phyloP scores from a whole-genome alignment of 1,284 basidiomycete genomes.

The Kwoniella shivajii region DNA sequence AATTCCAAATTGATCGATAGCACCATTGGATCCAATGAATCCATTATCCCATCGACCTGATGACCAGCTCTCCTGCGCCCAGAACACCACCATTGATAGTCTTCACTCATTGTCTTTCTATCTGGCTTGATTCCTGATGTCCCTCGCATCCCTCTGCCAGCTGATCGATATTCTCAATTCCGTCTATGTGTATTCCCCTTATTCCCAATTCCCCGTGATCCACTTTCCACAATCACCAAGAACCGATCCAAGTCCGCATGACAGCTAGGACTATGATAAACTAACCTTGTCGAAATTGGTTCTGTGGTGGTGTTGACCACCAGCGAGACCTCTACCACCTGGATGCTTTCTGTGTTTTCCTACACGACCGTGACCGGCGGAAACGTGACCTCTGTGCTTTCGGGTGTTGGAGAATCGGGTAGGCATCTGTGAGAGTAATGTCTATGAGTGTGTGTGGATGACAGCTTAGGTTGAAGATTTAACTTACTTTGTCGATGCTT shows the following conservation, averaged over 20 bases:
- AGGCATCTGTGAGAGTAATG: slow-evolving; percentile 66
- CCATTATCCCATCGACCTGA: neutral
- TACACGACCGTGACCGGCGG: slow-evolving; percentile 98
- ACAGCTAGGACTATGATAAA: no score
- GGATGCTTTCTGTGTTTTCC: slow-evolving; percentile 99
- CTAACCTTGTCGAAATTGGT: slow-evolving; percentile 59
- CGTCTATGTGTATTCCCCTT: neutral
- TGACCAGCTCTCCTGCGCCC: neutral
- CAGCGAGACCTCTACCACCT: slow-evolving; percentile 99
- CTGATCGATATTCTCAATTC: neutral
- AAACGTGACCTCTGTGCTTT: slow-evolving; percentile 98
- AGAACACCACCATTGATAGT: neutral
- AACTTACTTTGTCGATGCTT: slow-evolving; percentile 28
- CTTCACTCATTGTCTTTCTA: neutral
- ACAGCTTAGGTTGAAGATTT: neutral
- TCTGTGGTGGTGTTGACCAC: slow-evolving; percentile 99
- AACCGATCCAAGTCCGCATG: no score
- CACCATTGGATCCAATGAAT: no score
- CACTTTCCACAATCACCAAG: no score
- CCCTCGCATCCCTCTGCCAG: neutral
- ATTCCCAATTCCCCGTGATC: no score
- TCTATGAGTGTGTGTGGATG: slow-evolving; percentile 1
- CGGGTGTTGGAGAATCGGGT: slow-evolving; percentile 93
- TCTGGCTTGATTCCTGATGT: no score
- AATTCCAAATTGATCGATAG: neutral